Base-by-base conservation (phyloP, 768 basidiomycete genomes). In the Termitomyces sp. region DNA sequence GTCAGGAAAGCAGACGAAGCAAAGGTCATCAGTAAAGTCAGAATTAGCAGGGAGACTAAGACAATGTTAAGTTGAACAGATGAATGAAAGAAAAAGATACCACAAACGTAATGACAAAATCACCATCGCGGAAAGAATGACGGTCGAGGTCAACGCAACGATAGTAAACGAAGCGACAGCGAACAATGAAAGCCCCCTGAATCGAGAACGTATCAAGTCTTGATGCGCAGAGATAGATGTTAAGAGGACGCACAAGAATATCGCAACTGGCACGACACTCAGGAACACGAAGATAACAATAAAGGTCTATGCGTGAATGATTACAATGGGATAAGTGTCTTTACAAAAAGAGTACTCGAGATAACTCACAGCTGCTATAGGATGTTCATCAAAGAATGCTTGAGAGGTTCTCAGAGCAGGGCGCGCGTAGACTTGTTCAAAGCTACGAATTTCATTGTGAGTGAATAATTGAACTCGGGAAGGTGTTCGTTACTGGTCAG, bases 351-450 rank as follows among this genome's bases (percentile, higher is more conserved):
- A 9, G 14, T 14, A n/a, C 30, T 45, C 21, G 43, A 24, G 41
- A 52, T 2, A 4, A 67, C 69, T 22, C 57, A 73, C 73, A n/a
- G 72, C 68, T 28, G 62, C 55, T 49, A 73, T 64, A 15, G 72
- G 71, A 50, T 65, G 62, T 21, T 66, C 65, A 21, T 73, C 65
- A 56, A 73, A 70, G 46, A 70, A 71, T n/a, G 58, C 58, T 26
- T 67, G 62, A 14, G 68, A 64, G 9, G 65, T 64, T 24, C 51
- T 64, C 30, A 77, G 52, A 40, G 73, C 65, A 30, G 78, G 78
- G 19, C 73, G 75, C 5, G 71, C 78, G 59, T 77, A 78, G 21
- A 70, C 62, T 26, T 68, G 65, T 60, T 79, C 78, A 44, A 79
- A 74, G 45, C 78, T 79, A 45, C 12, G 54, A 55, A 15, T 43